Conservation (phyloP, 768 basidiomycete species). For the Panellus pusillus region DNA sequence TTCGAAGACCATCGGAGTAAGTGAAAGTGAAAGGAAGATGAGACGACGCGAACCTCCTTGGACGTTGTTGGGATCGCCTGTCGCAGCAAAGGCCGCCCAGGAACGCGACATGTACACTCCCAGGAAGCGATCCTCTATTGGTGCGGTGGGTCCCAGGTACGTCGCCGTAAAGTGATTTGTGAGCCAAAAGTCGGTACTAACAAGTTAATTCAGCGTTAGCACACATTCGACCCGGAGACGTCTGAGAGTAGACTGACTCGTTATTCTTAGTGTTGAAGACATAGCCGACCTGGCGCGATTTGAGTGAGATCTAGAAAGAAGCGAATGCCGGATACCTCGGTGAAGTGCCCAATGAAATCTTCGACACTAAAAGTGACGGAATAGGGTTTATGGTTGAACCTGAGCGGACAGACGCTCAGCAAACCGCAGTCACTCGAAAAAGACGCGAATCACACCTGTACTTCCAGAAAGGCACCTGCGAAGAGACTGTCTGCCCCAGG, state of each 20-base stretch:
- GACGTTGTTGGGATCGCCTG: constrained; percentile 20
- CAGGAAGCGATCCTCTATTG: constrained; percentile 19
- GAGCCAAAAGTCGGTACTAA: constrained; percentile 18
- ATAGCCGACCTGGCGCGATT: constrained; percentile 10
- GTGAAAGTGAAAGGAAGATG: background rate
- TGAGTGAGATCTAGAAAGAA: background rate
- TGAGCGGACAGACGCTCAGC: background rate
- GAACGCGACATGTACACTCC: constrained; percentile 16
- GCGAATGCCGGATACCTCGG: constrained; percentile 5
- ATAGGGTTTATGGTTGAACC: constrained; percentile 18
- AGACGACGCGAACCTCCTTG: background rate
- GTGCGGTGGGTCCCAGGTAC: constrained; percentile 11
- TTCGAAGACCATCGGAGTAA: background rate
- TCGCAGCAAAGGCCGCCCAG: constrained; percentile 21
- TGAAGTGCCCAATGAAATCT: constrained; percentile 18
- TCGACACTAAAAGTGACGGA: constrained; percentile 7
- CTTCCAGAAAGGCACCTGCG: constrained; percentile 17
- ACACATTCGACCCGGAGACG: too few species aligned
- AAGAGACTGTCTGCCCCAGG: constrained; percentile 11
- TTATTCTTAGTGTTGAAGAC: constrained; percentile 20
- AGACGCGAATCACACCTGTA: background rate
- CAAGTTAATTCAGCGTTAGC: background rate
- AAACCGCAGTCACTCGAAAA: background rate
- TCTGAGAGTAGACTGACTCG: constrained; percentile 1
- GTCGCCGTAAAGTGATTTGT: constrained; percentile 20